Conservation (phyloP, 805 yeast genomes). For the Cyberlindnera meyerae region DNA sequence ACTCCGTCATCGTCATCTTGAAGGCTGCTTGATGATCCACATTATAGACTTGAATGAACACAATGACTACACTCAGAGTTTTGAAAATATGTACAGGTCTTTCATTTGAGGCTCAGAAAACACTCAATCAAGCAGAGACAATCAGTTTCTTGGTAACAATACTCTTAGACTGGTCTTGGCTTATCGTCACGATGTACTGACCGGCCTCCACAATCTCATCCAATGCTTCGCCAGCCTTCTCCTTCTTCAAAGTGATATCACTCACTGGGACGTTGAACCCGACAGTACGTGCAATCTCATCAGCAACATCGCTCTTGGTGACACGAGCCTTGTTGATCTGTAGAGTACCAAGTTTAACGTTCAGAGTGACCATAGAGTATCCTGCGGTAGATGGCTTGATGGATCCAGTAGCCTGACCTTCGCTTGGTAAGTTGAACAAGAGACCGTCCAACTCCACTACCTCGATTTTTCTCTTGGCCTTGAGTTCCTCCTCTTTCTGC, state of each 20-base stretch:
- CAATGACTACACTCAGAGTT: not conserved
- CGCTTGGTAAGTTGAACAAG: conserved; percentile 17
- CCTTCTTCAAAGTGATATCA: conserved; percentile 13
- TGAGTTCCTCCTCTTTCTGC: conserved; percentile 2
- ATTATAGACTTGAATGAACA: not conserved
- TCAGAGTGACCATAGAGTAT: conserved; percentile 23
- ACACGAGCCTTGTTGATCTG: conserved; percentile 9
- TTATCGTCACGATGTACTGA: conserved; percentile 16
- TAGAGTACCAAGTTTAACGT: conserved; percentile 15
- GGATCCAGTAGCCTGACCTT: conserved; percentile 1
- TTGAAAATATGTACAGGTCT: conserved; percentile 6
- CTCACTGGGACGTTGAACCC: conserved; percentile 17
- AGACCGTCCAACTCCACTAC: conserved; percentile 21
- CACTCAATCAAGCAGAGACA: conserved; percentile 10
- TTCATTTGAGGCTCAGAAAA: no score
- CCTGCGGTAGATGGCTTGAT: conserved; percentile 9
- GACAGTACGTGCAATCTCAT: conserved; percentile 9
- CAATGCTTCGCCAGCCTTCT: not conserved
- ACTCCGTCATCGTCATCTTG: conserved; percentile 82
- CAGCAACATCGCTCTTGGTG: conserved; percentile 11
- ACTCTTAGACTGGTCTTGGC: conserved; percentile 11
- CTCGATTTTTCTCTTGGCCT: conserved; percentile 3
- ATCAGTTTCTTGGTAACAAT: conserved; percentile 15
- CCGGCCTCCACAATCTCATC: conserved; percentile 17
- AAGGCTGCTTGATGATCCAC: conserved; percentile 32